A percentile compares a stretch with the other conserved stretches of the same genome.
phyloP scores from a whole-genome alignment of 805 yeast species.

The Yarrowia osloensis region DNA sequence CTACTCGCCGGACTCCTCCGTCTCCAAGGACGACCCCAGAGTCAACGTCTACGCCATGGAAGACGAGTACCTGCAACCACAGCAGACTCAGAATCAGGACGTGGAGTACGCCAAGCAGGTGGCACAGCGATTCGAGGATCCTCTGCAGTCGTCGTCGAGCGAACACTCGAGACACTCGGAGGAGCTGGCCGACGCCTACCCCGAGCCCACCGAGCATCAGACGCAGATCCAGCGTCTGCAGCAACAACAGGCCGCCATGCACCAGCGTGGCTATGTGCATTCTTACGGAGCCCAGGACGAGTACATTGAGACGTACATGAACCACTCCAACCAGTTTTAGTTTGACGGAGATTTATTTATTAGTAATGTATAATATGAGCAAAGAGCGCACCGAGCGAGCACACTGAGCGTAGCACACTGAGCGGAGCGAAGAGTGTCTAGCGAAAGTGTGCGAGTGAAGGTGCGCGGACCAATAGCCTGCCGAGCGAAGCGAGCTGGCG shows the following conservation, averaged over 20 bases:
- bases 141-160: conserved; percentile 1
- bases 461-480: too few relatives aligned
- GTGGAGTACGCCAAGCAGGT: conserved; percentile 25
- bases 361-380: conserved; percentile 16
- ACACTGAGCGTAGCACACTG: too few relatives aligned
- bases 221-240: neutral
- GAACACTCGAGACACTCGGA: conserved; percentile 7
- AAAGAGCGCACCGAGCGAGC: neutral
- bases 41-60: conserved; percentile 23
- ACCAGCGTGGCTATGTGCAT: conserved; percentile 4
- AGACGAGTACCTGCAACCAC: conserved; percentile 10
- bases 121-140: conserved; percentile 29
- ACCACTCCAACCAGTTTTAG: conserved; percentile 24
- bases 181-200: conserved; percentile 3
- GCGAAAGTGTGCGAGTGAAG: too few relatives aligned
- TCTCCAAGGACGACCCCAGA: conserved; percentile 4
- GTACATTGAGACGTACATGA: conserved; percentile 27
- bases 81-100: neutral
- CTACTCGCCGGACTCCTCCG: conserved; percentile 12
- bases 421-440: too few relatives aligned
- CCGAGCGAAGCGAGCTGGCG: too few relatives aligned
- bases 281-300: conserved; percentile 26
- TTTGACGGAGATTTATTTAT: conserved; percentile 6
- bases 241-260: conserved; percentile 26
- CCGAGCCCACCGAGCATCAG: conserved; percentile 14